Evolutionary conservation across 1,284 basidiomycete species (phyloP).

Genomic region (Tilletiopsis washingtonensis): DNA sequence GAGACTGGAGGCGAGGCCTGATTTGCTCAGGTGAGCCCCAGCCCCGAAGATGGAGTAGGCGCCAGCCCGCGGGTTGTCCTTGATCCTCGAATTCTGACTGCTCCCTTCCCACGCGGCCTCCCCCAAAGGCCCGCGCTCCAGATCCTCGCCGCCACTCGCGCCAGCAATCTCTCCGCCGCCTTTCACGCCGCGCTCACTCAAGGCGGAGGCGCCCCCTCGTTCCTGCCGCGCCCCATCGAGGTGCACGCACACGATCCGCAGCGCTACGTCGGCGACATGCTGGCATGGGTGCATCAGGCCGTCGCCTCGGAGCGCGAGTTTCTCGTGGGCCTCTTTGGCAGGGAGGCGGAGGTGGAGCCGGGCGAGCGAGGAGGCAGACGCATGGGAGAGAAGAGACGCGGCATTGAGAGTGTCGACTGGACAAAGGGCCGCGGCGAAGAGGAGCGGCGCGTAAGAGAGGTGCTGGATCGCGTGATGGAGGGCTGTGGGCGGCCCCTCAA

Average conservation of each 20-base stretch:
- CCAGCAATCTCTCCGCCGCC: slow-evolving; percentile 65
- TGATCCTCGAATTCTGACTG: no score
- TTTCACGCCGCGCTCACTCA: slow-evolving; percentile 83
- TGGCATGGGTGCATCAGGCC: slow-evolving; percentile 95
- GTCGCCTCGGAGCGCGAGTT: slow-evolving; percentile 84
- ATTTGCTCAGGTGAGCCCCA: slow-evolving; percentile 19
- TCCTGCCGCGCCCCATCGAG: slow-evolving; percentile 86
- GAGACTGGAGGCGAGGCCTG: slow-evolving; percentile 60
- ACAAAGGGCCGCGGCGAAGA: neutral
- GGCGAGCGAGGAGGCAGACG: slow-evolving; percentile 52
- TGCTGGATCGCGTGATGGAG: slow-evolving; percentile 74
- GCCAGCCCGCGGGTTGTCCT: no score
- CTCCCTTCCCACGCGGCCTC: neutral
- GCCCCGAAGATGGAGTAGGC: no score
- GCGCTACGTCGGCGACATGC: slow-evolving; percentile 94
- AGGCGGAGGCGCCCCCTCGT: slow-evolving; percentile 65
- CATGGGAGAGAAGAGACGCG: slow-evolving; percentile 20
- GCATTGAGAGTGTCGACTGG: slow-evolving; percentile 25
- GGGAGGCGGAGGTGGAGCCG: slow-evolving; percentile 49
- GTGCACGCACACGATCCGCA: slow-evolving; percentile 93
- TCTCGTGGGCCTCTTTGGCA: slow-evolving; percentile 24
- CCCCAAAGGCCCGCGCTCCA: slow-evolving; percentile 53
- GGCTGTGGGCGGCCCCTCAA: slow-evolving; percentile 67
- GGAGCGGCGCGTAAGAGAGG: slow-evolving; percentile 37
- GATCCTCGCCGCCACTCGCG: slow-evolving; percentile 71